Evolutionary conservation across 2,329 filamentous ascomycete genomes (phyloP).

Genomic region (Nannizzia gypsea): DNA sequence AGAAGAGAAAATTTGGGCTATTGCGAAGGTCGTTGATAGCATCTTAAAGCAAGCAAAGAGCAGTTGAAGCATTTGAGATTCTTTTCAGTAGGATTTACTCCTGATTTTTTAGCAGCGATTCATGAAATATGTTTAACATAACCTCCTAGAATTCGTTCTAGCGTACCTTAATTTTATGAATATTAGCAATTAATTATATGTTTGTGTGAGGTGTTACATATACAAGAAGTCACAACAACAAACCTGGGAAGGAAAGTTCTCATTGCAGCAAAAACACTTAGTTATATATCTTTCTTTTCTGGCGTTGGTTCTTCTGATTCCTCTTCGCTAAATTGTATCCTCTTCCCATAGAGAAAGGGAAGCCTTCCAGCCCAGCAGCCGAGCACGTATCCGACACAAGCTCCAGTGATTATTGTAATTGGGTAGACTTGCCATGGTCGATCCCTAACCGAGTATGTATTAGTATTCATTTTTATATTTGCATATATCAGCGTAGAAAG

Average conservation of each 20-base stretch:
- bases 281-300: background rate
- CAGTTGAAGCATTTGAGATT: background rate
- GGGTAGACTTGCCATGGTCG: constrained; percentile 99
- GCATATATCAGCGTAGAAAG: background rate
- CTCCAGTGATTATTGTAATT: constrained; percentile 73
- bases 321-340: constrained; percentile 22
- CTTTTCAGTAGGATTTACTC: background rate
- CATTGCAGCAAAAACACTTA: background rate
- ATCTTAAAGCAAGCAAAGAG: background rate
- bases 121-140: background rate
- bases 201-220: background rate
- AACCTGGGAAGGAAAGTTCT: background rate
- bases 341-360: constrained; percentile 25
- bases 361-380: constrained; percentile 36
- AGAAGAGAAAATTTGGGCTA: constrained; percentile 37
- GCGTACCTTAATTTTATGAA: background rate
- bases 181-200: background rate
- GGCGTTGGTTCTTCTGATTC: background rate
- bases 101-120: background rate
- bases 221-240: background rate
- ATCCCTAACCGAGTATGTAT: constrained; percentile 42
- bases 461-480: background rate
- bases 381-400: constrained; percentile 64
- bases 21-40: constrained; percentile 1
- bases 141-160: background rate